Base-by-base conservation (phyloP, 352 stramenopile genomes). In the Chrysophaeum taylorii region DNA sequence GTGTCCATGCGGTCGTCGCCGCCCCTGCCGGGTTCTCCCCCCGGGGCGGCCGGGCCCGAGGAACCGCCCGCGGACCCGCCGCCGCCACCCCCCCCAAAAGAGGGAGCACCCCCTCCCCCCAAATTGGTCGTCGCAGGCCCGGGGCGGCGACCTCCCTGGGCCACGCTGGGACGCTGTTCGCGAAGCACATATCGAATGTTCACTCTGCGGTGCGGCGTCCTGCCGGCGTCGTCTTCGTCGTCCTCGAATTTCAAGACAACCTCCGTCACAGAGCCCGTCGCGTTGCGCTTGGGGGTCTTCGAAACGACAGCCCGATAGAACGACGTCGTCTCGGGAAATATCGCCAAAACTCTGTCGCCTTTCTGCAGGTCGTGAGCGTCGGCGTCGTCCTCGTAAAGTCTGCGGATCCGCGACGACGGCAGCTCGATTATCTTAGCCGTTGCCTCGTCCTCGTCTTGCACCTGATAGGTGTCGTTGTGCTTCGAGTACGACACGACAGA, bases 191-290 rank as follows among this genome's bases (percentile, higher is more conserved):
- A 97, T 27, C 92, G 83, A 71, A 91, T 92, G 0, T 91, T 90
- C 14, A 98, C 89, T 61, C 94, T 92, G 23, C 91, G 74, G 71
- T 96, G 88, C 0, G 92, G 92, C 27, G 91, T 92, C 33, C 88
- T 85, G 16, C 92, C 92, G 43, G 87, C 83, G 66, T 94, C 85
- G 61, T 96, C 85, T 73, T 95, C 92, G 71, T 98, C 94, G 79
- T 98, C 81, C 73, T 97, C 92, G 72, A 98, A 98, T 71, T 96
- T 95, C 38, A 98, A 83, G 72, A 97, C 90, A 36, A 98, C 89
- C 71, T 95, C 94, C 52, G 92, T 82, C n/a, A 87, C 76, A 23
- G 74, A 70, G 12, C 42, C 54, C 23, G 42, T 48, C 9, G 43
- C 18, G 53, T 78, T 79, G 81, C 90, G 93, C 43, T 94, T 91